These are phyloP conservation scores for Penicillium flavigenum DNA, from an alignment of 495 filamentous ascomycete genomes.

Conservation along the genomic window DNA sequence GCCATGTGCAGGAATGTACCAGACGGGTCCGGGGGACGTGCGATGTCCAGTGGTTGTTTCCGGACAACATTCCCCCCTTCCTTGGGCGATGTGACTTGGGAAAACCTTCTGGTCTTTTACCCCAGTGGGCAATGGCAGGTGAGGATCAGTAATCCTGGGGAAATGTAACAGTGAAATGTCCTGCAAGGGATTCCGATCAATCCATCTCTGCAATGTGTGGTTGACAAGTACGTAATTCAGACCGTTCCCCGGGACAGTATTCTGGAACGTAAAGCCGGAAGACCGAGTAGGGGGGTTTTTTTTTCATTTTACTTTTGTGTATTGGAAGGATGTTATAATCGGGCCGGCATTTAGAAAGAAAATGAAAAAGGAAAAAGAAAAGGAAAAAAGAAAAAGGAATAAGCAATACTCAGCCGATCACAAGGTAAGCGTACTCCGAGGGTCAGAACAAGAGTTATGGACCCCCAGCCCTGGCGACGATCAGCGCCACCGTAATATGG, in stretches of 20 bases:
- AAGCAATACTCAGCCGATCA: not conserved
- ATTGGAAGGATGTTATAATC: not conserved
- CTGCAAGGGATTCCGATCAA: constrained; percentile 22
- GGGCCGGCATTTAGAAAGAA: constrained; percentile 2
- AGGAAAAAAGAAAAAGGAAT: constrained; percentile 2
- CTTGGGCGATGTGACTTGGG: constrained; percentile 12
- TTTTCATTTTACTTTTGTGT: no score
- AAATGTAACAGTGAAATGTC: not conserved
- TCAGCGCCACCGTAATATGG: constrained; percentile 29
- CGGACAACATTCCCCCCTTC: constrained; percentile 18
- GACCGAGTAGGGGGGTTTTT: not conserved
- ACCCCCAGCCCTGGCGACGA: constrained; percentile 20
- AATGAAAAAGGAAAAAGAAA: constrained; percentile 4
- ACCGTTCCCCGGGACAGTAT: constrained; percentile 14
- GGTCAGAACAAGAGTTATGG: constrained; percentile 22
- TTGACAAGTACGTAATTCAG: constrained; percentile 19
- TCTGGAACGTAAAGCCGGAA: constrained; percentile 22
- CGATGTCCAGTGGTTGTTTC: constrained; percentile 16
- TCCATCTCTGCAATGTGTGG: not conserved
- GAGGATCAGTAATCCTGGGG: not conserved
- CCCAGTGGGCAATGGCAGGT: constrained; percentile 11
- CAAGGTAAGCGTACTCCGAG: constrained; percentile 19
- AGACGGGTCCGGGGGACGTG: constrained; percentile 3
- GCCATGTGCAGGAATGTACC: constrained; percentile 17
- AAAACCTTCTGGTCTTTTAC: constrained; percentile 15